Evolutionary conservation across 2,329 filamentous ascomycete species (phyloP).

Genomic region (Hypoxylon sp.): DNA sequence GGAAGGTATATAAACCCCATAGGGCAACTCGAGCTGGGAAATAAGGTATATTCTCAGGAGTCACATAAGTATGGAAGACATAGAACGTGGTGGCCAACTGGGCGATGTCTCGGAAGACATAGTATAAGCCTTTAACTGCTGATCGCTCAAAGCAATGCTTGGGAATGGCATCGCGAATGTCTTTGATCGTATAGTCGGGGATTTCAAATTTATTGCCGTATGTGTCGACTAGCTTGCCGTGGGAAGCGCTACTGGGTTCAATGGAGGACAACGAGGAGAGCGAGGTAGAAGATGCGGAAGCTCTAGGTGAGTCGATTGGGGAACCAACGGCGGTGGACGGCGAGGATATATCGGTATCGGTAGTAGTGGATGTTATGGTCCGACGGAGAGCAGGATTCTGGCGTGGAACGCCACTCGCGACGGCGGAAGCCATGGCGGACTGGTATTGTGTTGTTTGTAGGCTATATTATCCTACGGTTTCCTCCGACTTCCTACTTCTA

Average conservation of each 20-base stretch:
- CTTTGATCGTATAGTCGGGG: constrained; percentile 97
- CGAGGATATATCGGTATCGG: constrained; percentile 62
- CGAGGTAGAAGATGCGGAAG: constrained; percentile 86
- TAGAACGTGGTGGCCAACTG: constrained; percentile 84
- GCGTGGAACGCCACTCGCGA: constrained; percentile 60
- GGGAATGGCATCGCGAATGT: constrained; percentile 96
- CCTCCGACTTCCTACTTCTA: neutral
- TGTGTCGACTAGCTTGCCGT: constrained; percentile 84
- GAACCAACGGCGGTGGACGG: constrained; percentile 72
- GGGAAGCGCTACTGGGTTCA: constrained; percentile 58
- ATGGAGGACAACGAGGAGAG: constrained; percentile 89
- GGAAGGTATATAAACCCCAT: constrained; percentile 77
- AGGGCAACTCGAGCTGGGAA: constrained; percentile 75
- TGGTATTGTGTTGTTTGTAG: neutral
- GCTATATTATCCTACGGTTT: neutral
- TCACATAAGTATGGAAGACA: constrained; percentile 90
- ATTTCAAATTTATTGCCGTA: constrained; percentile 96
- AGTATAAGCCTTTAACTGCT: constrained; percentile 79
- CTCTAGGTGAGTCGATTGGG: constrained; percentile 72
- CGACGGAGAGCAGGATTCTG: constrained; percentile 65
- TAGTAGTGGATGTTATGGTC: constrained; percentile 60
- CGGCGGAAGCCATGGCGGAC: constrained; percentile 63
- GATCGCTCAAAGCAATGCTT: constrained; percentile 97
- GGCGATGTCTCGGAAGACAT: constrained; percentile 86
- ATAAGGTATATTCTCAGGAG: constrained; percentile 84